phyloP scores from a whole-genome alignment of 352 stramenopile species.

The Globisporangium irregulare region DNA sequence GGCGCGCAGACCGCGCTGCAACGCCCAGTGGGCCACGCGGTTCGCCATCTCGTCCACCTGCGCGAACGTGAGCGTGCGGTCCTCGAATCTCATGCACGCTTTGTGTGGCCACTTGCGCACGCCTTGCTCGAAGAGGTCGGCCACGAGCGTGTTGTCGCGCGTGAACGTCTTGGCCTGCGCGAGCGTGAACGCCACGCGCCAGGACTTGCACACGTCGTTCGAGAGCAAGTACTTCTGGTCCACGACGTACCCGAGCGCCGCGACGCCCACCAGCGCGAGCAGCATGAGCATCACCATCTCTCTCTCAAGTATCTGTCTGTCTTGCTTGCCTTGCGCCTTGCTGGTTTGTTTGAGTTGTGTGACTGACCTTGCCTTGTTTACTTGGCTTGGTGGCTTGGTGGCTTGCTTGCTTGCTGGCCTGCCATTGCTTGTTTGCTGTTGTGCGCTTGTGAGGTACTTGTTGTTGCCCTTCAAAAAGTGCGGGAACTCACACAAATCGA shows the following conservation, averaged over 20 bases:
- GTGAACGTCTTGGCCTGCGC: constrained; percentile 37
- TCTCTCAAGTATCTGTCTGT: neutral
- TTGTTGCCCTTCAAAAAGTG: neutral
- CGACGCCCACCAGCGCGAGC: constrained; percentile 32
- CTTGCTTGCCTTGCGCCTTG: neutral
- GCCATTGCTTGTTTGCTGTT: neutral
- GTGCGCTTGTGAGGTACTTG: neutral
- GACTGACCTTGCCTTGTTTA: neutral
- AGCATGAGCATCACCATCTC: constrained; percentile 32
- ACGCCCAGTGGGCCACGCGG: constrained; percentile 68
- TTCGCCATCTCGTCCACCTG: constrained; percentile 64
- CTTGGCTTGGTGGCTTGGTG: neutral
- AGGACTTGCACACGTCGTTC: constrained; percentile 43
- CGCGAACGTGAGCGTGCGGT: constrained; percentile 42
- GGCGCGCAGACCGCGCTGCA: constrained; percentile 35
- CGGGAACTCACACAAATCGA: neutral
- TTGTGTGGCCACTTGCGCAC: constrained; percentile 52
- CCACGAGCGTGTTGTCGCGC: constrained; percentile 35
- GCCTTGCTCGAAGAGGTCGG: constrained; percentile 62
- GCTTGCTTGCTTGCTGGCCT: too few species aligned
- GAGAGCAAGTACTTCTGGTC: constrained; percentile 55
- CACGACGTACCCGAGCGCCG: constrained; percentile 40
- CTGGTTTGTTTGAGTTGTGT: neutral
- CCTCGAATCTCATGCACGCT: constrained; percentile 53
- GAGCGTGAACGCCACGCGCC: constrained; percentile 32